Percentiles rank a stretch among this genome's conserved stretches.
Evolutionary conservation across 2,329 filamentous ascomycete species (phyloP).

Genomic region (Penicillium digitatum): DNA sequence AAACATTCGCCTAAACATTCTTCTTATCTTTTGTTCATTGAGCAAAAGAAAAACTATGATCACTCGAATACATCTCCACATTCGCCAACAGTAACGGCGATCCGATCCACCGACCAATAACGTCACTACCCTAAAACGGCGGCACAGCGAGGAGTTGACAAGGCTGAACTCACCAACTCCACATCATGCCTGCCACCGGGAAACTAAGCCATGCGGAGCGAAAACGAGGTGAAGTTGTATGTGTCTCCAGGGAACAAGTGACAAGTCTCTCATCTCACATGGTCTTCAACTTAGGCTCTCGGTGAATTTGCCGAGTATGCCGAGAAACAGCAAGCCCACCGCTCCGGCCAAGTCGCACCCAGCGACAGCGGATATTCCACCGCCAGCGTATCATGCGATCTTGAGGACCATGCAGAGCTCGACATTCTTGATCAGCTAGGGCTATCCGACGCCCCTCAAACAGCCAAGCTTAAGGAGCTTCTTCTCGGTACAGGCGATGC

Average conservation of each 20-base stretch:
- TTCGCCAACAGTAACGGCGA: slow-evolving; percentile 35
- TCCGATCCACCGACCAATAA: slow-evolving; percentile 23
- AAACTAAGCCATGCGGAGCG: slow-evolving; percentile 72
- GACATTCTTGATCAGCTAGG: slow-evolving; percentile 79
- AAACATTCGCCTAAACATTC: not conserved
- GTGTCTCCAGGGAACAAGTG: slow-evolving; percentile 20
- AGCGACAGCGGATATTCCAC: slow-evolving; percentile 44
- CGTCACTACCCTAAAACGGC: slow-evolving; percentile 18
- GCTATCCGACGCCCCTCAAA: slow-evolving; percentile 64
- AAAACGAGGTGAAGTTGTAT: slow-evolving; percentile 80
- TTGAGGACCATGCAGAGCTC: slow-evolving; percentile 78
- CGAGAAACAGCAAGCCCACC: slow-evolving; percentile 76
- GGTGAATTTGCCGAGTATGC: slow-evolving; percentile 98
- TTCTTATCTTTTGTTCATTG: not conserved
- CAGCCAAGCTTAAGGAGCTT: slow-evolving; percentile 68
- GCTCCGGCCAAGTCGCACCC: slow-evolving; percentile 36
- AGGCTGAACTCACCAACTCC: slow-evolving; percentile 3
- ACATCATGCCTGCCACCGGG: slow-evolving; percentile 36
- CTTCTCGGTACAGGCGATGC: slow-evolving; percentile 57
- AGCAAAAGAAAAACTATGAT: slow-evolving; percentile 37
- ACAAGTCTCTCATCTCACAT: slow-evolving; percentile 7
- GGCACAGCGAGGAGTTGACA: slow-evolving; percentile 7
- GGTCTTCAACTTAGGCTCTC: slow-evolving; percentile 57
- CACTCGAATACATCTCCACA: slow-evolving; percentile 42
- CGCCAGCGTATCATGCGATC: slow-evolving; percentile 30